These are phyloP conservation scores for Lonicera japonica DNA, from an alignment of 129 eudicot genomes.

Conservation along the genomic window DNA sequence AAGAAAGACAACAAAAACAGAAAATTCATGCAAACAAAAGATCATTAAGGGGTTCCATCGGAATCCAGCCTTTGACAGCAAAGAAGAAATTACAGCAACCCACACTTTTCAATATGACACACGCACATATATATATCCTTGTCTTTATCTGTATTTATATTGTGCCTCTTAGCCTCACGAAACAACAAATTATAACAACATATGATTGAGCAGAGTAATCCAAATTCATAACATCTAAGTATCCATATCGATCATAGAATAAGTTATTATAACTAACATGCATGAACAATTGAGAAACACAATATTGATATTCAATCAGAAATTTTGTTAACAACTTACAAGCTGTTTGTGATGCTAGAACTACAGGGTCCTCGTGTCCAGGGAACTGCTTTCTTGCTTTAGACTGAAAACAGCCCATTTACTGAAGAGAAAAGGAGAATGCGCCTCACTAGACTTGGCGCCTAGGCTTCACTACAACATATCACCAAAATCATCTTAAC, in stretches of 20 bases:
- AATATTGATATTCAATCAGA: not conserved
- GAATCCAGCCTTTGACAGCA: no score
- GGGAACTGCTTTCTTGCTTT: slow-evolving; percentile 61
- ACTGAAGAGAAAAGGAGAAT: slow-evolving; percentile 15
- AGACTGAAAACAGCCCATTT: slow-evolving; percentile 93
- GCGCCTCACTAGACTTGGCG: slow-evolving; percentile 35
- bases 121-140: no score
- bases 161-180: no score
- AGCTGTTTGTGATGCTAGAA: slow-evolving; percentile 95
- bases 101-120: no score
- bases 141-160: no score
- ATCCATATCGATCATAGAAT: not conserved
- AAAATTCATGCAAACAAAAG: no score
- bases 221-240: not conserved
- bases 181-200: no score
- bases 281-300: slow-evolving; percentile 6
- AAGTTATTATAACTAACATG: not conserved
- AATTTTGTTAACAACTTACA: slow-evolving; percentile 49
- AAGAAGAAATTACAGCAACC: no score
- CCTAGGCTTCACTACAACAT: slow-evolving; percentile 42
- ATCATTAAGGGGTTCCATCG: no score
- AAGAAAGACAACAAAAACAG: no score
- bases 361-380: slow-evolving; percentile 74
- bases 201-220: no score
- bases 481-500: slow-evolving; percentile 59